A percentile compares a stretch with the other conserved stretches of the same genome.
Evolutionary conservation across 352 stramenopile species (phyloP).

Genomic region (Pythium chondricola): DNA sequence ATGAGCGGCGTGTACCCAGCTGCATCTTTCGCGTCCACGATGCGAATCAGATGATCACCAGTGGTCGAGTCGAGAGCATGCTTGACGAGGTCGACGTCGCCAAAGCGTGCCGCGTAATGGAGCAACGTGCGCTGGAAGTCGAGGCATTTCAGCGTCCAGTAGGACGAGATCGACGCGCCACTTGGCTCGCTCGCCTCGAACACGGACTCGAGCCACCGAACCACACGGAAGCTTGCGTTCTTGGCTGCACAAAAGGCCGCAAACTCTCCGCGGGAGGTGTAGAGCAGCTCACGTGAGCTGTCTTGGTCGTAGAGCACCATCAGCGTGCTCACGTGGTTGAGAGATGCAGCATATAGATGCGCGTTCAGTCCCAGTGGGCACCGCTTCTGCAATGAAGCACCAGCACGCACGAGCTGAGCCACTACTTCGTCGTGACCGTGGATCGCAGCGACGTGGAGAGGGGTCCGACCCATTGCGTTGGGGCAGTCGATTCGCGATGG

Average conservation of each 20-base stretch:
- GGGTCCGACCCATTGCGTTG: constrained; percentile 31
- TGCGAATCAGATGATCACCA: too few species aligned
- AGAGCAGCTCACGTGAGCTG: constrained; percentile 19
- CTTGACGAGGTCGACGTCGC: constrained; percentile 28
- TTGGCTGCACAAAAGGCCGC: constrained; percentile 42
- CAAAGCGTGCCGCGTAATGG: constrained; percentile 41
- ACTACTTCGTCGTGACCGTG: constrained; percentile 37
- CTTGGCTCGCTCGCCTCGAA: constrained; percentile 10
- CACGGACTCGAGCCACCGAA: constrained; percentile 43
- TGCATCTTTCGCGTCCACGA: constrained; percentile 28
- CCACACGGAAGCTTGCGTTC: constrained; percentile 31
- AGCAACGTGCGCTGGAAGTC: constrained; percentile 28
- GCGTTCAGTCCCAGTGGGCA: constrained; percentile 36
- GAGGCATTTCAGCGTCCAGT: constrained; percentile 17
- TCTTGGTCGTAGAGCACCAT: constrained; percentile 30
- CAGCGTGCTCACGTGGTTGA: constrained; percentile 41
- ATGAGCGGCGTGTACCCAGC: constrained; percentile 43
- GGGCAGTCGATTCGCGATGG: constrained; percentile 23
- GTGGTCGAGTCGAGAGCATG: constrained; percentile 10
- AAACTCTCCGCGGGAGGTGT: constrained; percentile 25
- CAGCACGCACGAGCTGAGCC: constrained; percentile 27
- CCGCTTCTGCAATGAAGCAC: constrained; percentile 28
- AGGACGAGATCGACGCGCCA: not conserved
- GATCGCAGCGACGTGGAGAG: constrained; percentile 43
- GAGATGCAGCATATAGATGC: constrained; percentile 40